Conservation (phyloP, 129 eudicot genomes). For the Oenanthe sinensis region DNA sequence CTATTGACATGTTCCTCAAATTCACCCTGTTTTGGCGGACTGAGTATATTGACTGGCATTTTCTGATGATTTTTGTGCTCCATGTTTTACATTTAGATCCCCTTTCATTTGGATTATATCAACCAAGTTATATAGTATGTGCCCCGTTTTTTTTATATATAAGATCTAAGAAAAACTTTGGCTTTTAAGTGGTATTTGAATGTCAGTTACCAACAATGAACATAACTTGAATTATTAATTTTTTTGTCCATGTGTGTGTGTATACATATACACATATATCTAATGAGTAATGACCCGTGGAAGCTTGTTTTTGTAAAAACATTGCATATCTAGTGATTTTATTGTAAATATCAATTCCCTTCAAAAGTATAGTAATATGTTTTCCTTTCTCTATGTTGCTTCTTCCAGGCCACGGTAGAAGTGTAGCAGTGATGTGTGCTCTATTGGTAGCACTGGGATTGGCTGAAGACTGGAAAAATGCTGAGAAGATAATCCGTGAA, state of each 20-base stretch:
- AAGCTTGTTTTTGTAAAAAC: neutral
- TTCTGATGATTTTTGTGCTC: neutral
- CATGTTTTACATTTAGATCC: neutral
- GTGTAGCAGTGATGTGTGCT: conserved; percentile 88
- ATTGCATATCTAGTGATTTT: neutral
- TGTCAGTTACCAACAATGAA: no score
- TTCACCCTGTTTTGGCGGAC: neutral
- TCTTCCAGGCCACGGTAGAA: conserved; percentile 76
- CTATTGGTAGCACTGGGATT: conserved; percentile 64
- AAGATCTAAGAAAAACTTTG: neutral
- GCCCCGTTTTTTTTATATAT: neutral
- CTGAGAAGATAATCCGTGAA: conserved; percentile 55
- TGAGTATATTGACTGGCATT: neutral
- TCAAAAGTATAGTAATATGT: neutral
- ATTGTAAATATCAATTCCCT: neutral
- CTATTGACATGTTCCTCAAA: neutral
- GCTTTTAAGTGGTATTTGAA: neutral
- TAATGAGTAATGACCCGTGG: neutral
- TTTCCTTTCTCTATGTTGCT: neutral
- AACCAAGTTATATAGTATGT: neutral
- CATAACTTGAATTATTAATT: neutral
- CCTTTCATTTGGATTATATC: neutral
- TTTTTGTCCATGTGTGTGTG: neutral
- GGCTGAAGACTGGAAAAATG: conserved; percentile 83
- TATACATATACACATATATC: neutral